Base-by-base conservation (phyloP, 257 asterid species). In the Salvia rosmarinus region DNA sequence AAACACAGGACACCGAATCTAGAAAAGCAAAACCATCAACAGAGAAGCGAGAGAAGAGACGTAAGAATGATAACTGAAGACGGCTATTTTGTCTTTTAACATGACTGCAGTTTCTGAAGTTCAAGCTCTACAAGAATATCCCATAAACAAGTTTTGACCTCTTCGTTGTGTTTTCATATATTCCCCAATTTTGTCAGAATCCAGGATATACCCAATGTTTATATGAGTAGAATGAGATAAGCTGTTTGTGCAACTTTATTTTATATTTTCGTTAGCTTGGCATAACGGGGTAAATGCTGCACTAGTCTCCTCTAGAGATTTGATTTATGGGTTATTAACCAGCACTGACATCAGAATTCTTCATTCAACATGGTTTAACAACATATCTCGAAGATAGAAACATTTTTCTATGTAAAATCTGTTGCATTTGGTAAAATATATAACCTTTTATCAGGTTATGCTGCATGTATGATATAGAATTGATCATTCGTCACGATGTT, bases 31-130 rank as follows among this genome's bases (percentile, higher is more conserved):
- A 67, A 34, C 59, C 64, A 30, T 59, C 82, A 1, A 34, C 55
- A 51, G 77, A 40, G 77, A 68, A 76, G 65, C 78, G 79, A 67
- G 80, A 74, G 82, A 84, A 79, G 84, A 89, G 86, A 64, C 78
- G 75, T 52, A 79, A 74, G 76, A 75, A 67, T 32, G 80, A 68
- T 57, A 65, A 80, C 71, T 87, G 84, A 85, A 71, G 58, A 60
- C 11, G 13, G 7, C 64, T 42, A 72, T 5, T 71, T 68, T 30
- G 65, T 23, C 62, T 28, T 59, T 19, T 16, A 42, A 64, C 35
- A 12, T 5, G 56, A 56, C 43, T 70, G 68, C 72, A 17, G 72
- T 64, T 78, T 65, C 67, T 44, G 30, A 65, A 64, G 60, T n/a
- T 63, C 34, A 65, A 28, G 7, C 40, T 28, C 47, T 20, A 42